phyloP scores from a whole-genome alignment of 495 filamentous ascomycete species.

The Cryomyces minteri region DNA sequence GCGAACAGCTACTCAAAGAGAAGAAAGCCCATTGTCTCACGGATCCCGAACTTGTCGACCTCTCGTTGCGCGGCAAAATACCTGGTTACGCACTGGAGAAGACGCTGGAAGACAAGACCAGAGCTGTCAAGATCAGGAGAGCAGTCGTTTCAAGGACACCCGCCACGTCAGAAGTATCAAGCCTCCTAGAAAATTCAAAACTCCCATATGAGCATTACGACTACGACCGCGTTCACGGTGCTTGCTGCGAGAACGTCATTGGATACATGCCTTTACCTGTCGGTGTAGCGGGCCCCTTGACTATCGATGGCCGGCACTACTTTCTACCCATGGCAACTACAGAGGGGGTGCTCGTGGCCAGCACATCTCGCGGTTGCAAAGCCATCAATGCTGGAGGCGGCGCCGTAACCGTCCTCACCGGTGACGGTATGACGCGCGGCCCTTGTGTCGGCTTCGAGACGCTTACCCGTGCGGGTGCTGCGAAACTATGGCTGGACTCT shows the following conservation, averaged over 20 bases:
- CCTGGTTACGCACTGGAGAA: constrained; percentile 63
- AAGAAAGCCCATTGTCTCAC: constrained; percentile 60
- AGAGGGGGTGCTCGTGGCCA: constrained; percentile 90
- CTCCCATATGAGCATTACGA: constrained; percentile 84
- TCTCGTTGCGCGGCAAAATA: constrained; percentile 75
- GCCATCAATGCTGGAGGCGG: constrained; percentile 95
- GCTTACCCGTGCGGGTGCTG: constrained; percentile 69
- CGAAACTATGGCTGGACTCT: constrained; percentile 92
- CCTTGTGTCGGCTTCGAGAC: constrained; percentile 85
- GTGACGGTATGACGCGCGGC: constrained; percentile 94
- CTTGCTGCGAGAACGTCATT: constrained; percentile 97
- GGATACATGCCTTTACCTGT: constrained; percentile 89
- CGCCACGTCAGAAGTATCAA: constrained; percentile 54
- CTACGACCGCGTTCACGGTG: constrained; percentile 80
- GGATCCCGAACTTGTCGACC: constrained; percentile 65
- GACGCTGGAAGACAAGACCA: constrained; percentile 51
- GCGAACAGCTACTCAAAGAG: constrained; percentile 60
- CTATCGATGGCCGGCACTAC: constrained; percentile 82
- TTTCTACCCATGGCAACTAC: constrained; percentile 98
- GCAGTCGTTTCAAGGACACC: constrained; percentile 71
- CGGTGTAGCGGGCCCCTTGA: constrained; percentile 81
- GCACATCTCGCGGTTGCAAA: constrained; percentile 82
- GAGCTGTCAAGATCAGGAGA: constrained; percentile 84
- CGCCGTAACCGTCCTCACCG: constrained; percentile 77
- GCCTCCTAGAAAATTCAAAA: constrained; percentile 59